Evolutionary conservation across 352 stramenopile species (phyloP).

Genomic region (Phytophthora pini): DNA sequence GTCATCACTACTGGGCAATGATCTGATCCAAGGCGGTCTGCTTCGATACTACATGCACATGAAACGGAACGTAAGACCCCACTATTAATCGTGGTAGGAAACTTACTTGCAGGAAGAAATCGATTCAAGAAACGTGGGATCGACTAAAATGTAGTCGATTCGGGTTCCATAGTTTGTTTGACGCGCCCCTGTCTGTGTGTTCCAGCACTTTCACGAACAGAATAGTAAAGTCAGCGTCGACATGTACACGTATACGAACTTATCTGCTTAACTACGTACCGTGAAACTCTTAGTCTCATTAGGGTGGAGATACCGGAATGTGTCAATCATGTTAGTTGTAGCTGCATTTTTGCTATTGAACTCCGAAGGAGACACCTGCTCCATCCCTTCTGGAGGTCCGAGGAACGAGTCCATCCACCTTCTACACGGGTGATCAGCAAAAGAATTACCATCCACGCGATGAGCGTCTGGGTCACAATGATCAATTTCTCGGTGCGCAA

Average conservation of each 20-base stretch:
- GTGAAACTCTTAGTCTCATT: slow-evolving; percentile 80
- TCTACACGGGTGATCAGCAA: slow-evolving; percentile 69
- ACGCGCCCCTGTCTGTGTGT: slow-evolving; percentile 79
- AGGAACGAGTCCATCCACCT: slow-evolving; percentile 74
- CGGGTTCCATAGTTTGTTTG: slow-evolving; percentile 92
- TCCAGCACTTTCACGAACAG: slow-evolving; percentile 74
- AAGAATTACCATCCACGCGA: slow-evolving; percentile 40
- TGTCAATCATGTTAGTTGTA: slow-evolving; percentile 64
- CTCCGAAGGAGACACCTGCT: slow-evolving; percentile 1
- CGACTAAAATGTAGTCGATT: slow-evolving; percentile 92
- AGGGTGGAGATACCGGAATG: slow-evolving; percentile 84
- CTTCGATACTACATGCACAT: slow-evolving; percentile 47
- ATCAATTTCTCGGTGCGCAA: slow-evolving; percentile 81
- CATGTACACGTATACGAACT: not conserved
- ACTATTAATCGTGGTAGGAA: not conserved
- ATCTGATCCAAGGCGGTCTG: slow-evolving; percentile 71
- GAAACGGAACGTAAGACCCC: not conserved
- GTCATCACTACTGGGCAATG: slow-evolving; percentile 79
- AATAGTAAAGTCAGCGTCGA: too few species aligned
- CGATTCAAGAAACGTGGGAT: slow-evolving; percentile 54
- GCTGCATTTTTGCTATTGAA: not conserved
- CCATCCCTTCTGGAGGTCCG: slow-evolving; percentile 12
- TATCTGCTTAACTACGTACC: slow-evolving; percentile 33
- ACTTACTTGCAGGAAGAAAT: slow-evolving; percentile 65
- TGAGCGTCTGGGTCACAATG: slow-evolving; percentile 62